Conservation (phyloP, 371 early-diverging fungal genomes). For the Massospora cicadina region DNA sequence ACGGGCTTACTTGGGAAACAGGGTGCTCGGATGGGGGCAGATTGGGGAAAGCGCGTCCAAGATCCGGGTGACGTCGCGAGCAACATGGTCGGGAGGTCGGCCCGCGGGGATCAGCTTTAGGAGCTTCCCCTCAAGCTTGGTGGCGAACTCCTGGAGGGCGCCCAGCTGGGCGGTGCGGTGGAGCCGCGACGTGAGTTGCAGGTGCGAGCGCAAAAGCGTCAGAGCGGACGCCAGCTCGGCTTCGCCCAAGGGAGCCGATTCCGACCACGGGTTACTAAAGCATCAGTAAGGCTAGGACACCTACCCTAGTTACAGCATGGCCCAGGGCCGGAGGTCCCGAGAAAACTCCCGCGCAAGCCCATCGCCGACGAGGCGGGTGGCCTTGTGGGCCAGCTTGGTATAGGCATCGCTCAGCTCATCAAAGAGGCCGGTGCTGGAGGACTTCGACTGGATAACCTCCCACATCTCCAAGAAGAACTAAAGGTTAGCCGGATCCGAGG, state of each 20-base stretch:
- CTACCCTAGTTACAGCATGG: neutral
- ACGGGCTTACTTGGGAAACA: neutral
- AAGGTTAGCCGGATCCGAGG: neutral
- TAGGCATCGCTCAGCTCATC: neutral
- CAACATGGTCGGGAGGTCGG: neutral
- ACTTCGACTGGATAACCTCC: neutral
- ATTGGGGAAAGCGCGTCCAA: neutral
- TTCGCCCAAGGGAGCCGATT: neutral
- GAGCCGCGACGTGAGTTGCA: neutral
- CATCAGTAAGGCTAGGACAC: neutral
- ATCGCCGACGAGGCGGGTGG: neutral
- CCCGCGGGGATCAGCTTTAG: neutral
- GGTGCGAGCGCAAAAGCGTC: neutral
- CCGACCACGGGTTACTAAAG: neutral
- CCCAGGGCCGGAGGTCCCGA: neutral
- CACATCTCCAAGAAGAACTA: neutral
- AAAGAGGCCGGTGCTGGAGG: neutral
- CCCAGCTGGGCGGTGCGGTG: neutral
- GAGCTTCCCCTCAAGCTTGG: neutral
- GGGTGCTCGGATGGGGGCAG: neutral
- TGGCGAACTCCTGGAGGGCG: neutral
- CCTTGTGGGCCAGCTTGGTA: neutral
- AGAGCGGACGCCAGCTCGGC: neutral
- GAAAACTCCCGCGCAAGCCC: neutral
- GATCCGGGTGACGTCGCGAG: neutral